phyloP scores from a whole-genome alignment of 768 basidiomycete genomes.

The Mycena leptocephala region DNA sequence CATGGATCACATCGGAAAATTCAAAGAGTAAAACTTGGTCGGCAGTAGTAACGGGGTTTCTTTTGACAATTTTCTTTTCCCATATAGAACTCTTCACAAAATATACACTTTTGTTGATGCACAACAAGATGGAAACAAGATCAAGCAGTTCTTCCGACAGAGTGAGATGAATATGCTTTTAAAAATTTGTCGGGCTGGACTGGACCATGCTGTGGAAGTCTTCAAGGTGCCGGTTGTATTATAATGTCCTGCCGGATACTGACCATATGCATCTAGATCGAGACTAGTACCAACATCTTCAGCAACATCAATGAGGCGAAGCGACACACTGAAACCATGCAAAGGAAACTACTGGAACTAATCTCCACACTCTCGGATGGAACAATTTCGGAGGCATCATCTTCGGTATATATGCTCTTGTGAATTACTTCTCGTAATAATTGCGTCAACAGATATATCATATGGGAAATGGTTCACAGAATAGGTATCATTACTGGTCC shows the following conservation, averaged over 20 bases:
- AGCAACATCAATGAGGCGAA: background rate
- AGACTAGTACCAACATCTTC: background rate
- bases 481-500: background rate
- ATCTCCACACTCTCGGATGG: background rate
- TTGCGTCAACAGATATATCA: background rate
- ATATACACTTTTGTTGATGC: too few species aligned
- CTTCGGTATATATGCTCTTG: background rate
- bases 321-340: background rate
- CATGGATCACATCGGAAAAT: background rate
- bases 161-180: too few species aligned
- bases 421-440: background rate
- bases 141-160: too few species aligned
- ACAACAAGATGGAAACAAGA: too few species aligned
- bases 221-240: background rate
- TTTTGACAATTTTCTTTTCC: background rate
- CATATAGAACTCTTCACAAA: background rate
- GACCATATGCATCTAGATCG: background rate
- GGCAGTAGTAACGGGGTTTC: too few species aligned
- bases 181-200: background rate
- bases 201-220: background rate
- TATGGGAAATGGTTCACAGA: background rate
- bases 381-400: background rate
- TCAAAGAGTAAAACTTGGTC: background rate
- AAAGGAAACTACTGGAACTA: background rate
- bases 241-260: background rate